Evolutionary conservation across 2,329 filamentous ascomycete genomes (phyloP), one percentile per base, ranked within the genome.

Genomic region (Colletotrichum phormii): DNA sequence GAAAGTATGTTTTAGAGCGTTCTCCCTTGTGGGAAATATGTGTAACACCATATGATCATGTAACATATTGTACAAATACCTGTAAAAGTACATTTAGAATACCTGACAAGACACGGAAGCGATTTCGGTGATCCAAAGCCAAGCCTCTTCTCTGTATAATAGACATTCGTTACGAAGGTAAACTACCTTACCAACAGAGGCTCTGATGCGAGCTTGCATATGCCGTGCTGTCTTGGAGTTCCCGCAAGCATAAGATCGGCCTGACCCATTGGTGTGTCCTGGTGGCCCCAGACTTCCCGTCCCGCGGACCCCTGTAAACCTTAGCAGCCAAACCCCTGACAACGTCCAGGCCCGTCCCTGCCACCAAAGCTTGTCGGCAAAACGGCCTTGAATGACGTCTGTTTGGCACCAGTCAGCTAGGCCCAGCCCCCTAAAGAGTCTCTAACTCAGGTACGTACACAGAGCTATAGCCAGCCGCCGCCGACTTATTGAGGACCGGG

Each of bases 1-100:
- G 72, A 69, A 54, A 53, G 54, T 31, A 58, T 75, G 33, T 75
- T 75, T 57, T 75, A 51, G 72, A 12, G 9, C 12, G 13, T n/a
- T 26, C 29, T 18, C 42, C 13, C 22, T n/a, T 18, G 22, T 42
- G 12, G 12, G 31, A 24, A 37, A 12, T 11, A 13, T 8, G 53
- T 63, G 46, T 51, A 68, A 58, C 18, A 58, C 37, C 33, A 62
- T 73, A 71, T 24, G 42, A n/a, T 49, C 31, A 29, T 64, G 53
- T 57, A 31, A 24, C 51, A 54, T 29, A 13, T 29, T 73, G 71
- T 71, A 73, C 24, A 37, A 71, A 37, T 53, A 62, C 13, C 53
- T 72, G 53, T 54, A 65, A 65, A 61, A n/a, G 29, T 24, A 1
- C 42, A 42, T 58, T 11, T 24, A 60, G 22, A 64, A 13, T 49